phyloP scores from a whole-genome alignment of 805 yeast species.

The Jamesozyma hellenica region DNA sequence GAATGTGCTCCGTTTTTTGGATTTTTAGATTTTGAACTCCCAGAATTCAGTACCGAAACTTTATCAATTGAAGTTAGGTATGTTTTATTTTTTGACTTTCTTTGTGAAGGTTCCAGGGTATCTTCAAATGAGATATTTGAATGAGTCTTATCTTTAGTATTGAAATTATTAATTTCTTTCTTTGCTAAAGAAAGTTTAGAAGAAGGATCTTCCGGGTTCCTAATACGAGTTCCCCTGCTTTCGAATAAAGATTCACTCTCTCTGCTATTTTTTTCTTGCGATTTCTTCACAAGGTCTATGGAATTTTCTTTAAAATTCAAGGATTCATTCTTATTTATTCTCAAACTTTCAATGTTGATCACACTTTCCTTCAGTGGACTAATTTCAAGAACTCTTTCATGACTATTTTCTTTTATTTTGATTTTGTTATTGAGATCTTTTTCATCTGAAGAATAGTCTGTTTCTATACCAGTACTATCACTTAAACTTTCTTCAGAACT shows the following conservation, averaged over 20 bases:
- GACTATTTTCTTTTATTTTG: not conserved
- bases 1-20: no score
- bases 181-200: no score
- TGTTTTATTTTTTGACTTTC: no score
- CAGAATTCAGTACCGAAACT: not conserved
- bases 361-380: constrained; percentile 1
- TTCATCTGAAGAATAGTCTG: constrained; percentile 3
- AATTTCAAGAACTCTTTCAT: not conserved
- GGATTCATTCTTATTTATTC: not conserved
- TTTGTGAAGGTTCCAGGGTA: no score
- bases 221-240: no score
- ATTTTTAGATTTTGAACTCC: not conserved
- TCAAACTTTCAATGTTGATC: not conserved
- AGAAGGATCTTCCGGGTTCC: no score
- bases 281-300: no score
- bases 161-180: no score
- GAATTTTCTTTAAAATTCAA: not conserved
- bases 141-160: no score
- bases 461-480: constrained; percentile 6
- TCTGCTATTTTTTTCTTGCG: no score
- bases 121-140: no score
- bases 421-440: not conserved
- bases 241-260: no score
- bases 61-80: not conserved
- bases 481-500: constrained; percentile 2